These are phyloP conservation scores for Paecilomyces niveus DNA, from an alignment of 2,329 filamentous ascomycete species.

Conservation along the genomic window DNA sequence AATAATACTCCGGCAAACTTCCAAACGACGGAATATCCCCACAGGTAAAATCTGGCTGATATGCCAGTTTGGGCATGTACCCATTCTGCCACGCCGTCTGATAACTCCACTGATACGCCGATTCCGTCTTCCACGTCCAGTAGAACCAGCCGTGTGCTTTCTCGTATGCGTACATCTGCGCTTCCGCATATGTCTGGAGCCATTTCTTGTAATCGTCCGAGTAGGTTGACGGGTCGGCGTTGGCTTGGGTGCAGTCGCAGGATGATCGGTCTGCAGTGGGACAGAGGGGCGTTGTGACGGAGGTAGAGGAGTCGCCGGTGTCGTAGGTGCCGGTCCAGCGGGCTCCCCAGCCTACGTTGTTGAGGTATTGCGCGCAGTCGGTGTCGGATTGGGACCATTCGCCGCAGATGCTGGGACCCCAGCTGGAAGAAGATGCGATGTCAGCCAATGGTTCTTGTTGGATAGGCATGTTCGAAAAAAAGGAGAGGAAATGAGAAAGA, in stretches of 20 bases:
- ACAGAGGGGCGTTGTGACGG: conserved; percentile 66
- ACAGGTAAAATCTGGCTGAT: conserved; percentile 64
- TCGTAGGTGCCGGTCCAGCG: conserved; percentile 83
- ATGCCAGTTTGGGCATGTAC: conserved; percentile 68
- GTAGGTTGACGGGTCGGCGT: conserved; percentile 64
- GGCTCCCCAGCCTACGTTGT: conserved; percentile 80
- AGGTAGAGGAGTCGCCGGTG: conserved; percentile 33
- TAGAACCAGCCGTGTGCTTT: conserved; percentile 97
- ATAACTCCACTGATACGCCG: conserved; percentile 75
- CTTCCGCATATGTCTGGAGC: conserved; percentile 82
- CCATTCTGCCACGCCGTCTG: conserved; percentile 62
- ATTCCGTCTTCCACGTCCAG: conserved; percentile 96
- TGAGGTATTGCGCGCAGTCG: conserved; percentile 80
- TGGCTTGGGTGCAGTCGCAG: conserved; percentile 71
- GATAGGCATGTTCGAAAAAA: not conserved
- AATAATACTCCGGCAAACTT: conserved; percentile 38
- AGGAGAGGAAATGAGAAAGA: not conserved
- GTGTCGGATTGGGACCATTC: conserved; percentile 98
- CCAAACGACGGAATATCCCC: conserved; percentile 41
- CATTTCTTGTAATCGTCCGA: conserved; percentile 73
- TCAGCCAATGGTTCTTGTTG: conserved; percentile 1
- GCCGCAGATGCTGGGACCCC: conserved; percentile 87
- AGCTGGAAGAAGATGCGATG: conserved; percentile 37
- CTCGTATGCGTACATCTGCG: conserved; percentile 93
- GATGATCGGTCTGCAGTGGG: conserved; percentile 54